Percentiles rank a stretch among this genome's conserved stretches.
phyloP scores from a whole-genome alignment of 192 early-diverging fungal genomes.

The Podila epigama region DNA sequence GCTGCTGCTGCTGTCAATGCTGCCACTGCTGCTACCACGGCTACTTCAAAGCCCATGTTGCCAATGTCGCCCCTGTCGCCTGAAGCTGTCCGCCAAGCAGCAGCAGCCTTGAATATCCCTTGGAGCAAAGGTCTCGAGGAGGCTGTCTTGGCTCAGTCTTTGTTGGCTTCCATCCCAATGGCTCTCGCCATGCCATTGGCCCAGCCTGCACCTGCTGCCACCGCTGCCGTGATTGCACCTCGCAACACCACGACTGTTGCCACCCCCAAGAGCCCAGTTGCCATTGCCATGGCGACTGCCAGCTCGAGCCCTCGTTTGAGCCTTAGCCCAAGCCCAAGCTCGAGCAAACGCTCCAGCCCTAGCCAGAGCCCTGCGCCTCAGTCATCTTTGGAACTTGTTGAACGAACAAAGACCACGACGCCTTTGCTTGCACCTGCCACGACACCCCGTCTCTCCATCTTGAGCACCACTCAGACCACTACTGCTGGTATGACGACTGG shows the following conservation, averaged over 20 bases:
- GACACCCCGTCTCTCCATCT: constrained; percentile 41
- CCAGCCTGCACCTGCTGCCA: not conserved
- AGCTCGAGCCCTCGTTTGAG: constrained; percentile 4
- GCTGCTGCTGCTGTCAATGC: not conserved
- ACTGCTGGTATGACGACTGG: constrained; percentile 8
- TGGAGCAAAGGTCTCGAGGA: constrained; percentile 49
- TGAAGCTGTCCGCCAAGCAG: constrained; percentile 44
- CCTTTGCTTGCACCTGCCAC: constrained; percentile 31
- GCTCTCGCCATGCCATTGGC: constrained; percentile 19
- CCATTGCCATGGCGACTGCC: not conserved
- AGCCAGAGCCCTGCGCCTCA: constrained; percentile 16
- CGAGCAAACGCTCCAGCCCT: constrained; percentile 10
- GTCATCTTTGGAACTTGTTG: not conserved
- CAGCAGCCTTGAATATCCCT: constrained; percentile 47
- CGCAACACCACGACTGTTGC: not conserved
- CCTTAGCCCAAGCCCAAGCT: constrained; percentile 24
- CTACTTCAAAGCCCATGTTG: not conserved
- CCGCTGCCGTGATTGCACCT: not conserved
- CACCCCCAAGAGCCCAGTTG: constrained; percentile 5
- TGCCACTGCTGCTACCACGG: constrained; percentile 3
- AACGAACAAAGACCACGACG: constrained; percentile 11
- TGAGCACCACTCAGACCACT: constrained; percentile 40
- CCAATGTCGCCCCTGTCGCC: constrained; percentile 34
- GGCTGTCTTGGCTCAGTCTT: constrained; percentile 46
- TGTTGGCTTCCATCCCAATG: constrained; percentile 48